Evolutionary conservation across 1,139 yeast species (phyloP).

Genomic region (Debaryomyces sp.): DNA sequence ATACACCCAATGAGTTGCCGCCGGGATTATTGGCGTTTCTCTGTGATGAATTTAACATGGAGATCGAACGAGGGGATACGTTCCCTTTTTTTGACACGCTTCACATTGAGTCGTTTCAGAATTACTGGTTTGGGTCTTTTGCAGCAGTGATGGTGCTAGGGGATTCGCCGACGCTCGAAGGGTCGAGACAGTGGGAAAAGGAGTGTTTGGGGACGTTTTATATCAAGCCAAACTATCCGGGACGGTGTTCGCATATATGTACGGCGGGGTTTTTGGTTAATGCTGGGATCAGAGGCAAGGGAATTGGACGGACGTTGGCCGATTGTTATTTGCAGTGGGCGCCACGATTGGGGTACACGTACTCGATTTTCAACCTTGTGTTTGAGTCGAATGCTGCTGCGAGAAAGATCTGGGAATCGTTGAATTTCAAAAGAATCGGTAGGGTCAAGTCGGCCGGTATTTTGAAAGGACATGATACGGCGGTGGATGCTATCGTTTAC

Average conservation of each 20-base stretch:
- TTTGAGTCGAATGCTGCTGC: conserved; percentile 89
- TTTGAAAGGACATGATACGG: conserved; percentile 77
- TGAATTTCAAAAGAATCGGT: conserved; percentile 78
- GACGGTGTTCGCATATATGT: conserved; percentile 90
- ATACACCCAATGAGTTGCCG: conserved; percentile 66
- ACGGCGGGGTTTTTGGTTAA: conserved; percentile 88
- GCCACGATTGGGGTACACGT: conserved; percentile 82
- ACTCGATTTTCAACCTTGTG: conserved; percentile 80
- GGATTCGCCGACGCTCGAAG: conserved; percentile 60
- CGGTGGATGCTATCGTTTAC: conserved; percentile 81
- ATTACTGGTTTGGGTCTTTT: conserved; percentile 86
- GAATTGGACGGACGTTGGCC: conserved; percentile 83
- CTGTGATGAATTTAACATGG: conserved; percentile 92
- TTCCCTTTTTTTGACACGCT: conserved; percentile 82
- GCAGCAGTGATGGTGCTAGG: conserved; percentile 88
- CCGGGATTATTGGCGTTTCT: conserved; percentile 76
- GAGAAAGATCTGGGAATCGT: conserved; percentile 74
- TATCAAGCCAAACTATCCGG: conserved; percentile 88
- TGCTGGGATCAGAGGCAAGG: conserved; percentile 91
- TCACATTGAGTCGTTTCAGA: conserved; percentile 70
- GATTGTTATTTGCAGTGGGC: conserved; percentile 92
- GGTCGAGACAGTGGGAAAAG: conserved; percentile 80
- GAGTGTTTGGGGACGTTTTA: conserved; percentile 85
- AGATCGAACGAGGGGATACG: conserved; percentile 86
- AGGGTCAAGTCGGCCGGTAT: conserved; percentile 83